phyloP scores from a whole-genome alignment of 345 rosid genomes.

The Salix koriyanagi region DNA sequence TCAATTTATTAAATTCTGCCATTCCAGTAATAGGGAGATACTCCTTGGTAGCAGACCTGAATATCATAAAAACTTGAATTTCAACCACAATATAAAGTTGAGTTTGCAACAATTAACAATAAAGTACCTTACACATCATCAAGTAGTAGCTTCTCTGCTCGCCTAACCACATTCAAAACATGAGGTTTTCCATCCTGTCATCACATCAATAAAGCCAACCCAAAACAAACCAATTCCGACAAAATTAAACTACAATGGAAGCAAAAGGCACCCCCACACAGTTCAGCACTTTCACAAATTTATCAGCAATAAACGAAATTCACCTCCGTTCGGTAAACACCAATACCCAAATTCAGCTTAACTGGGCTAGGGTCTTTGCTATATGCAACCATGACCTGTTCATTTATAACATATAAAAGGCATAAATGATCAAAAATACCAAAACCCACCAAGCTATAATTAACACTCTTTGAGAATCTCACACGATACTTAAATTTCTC shows the following conservation, averaged over 20 bases:
- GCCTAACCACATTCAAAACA: slow-evolving; percentile 15
- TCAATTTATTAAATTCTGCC: slow-evolving; percentile 70
- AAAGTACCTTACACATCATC: slow-evolving; percentile 1
- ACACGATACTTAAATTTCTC: too few species aligned
- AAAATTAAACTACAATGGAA: neutral
- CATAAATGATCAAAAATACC: neutral
- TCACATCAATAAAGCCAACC: neutral
- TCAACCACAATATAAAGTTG: neutral
- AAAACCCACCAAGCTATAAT: neutral
- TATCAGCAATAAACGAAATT: neutral
- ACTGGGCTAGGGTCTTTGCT: slow-evolving; percentile 77
- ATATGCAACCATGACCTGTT: slow-evolving; percentile 73
- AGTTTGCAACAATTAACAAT: neutral
- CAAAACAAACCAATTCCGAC: neutral
- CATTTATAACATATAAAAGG: neutral
- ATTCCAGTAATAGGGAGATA: slow-evolving; percentile 79
- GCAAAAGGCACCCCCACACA: neutral
- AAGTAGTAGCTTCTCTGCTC: slow-evolving; percentile 9
- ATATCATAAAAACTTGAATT: neutral
- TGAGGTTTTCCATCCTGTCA: slow-evolving; percentile 71
- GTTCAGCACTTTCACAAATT: neutral
- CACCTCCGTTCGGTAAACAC: slow-evolving; percentile 89
- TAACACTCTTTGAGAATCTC: neutral
- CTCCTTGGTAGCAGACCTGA: slow-evolving; percentile 61
- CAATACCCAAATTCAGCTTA: slow-evolving; percentile 85